phyloP scores from a whole-genome alignment of 2,329 filamentous ascomycete species.

The Colletotrichum sp. region DNA sequence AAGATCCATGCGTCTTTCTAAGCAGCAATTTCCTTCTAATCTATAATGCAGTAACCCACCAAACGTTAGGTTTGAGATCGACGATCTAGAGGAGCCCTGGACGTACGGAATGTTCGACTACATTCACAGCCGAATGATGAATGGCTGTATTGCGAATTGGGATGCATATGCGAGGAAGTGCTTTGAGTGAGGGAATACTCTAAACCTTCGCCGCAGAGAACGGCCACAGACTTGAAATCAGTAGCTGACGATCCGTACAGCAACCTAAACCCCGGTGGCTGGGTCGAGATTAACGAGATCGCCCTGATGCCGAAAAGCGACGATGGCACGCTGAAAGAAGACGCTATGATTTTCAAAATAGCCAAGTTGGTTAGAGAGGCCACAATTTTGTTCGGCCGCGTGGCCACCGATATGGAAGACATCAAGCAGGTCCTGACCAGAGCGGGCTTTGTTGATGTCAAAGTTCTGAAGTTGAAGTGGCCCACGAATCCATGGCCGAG shows the following conservation, averaged over 20 bases:
- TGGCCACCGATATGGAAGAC: background rate
- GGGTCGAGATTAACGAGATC: conserved; percentile 47
- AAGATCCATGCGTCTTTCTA: background rate
- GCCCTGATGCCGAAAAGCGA: conserved; percentile 41
- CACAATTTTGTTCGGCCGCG: background rate
- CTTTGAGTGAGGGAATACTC: conserved; percentile 26
- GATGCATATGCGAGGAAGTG: conserved; percentile 26
- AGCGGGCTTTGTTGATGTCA: background rate
- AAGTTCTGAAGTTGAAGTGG: background rate
- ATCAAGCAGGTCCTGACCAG: background rate
- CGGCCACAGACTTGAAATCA: background rate
- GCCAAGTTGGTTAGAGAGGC: conserved; percentile 28
- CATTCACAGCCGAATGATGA: conserved; percentile 6
- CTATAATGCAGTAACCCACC: conserved; percentile 34
- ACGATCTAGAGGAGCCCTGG: conserved; percentile 39
- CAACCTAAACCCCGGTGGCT: conserved; percentile 47
- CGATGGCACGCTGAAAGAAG: conserved; percentile 39
- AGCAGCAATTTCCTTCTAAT: too few species aligned
- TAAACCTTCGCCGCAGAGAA: background rate
- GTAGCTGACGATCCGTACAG: background rate
- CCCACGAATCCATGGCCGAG: background rate
- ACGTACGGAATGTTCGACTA: conserved; percentile 24
- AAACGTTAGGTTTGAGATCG: conserved; percentile 48
- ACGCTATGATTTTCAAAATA: conserved; percentile 28
- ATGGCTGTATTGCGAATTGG: background rate